Evolutionary conservation across 108 stramenopile species (phyloP), one percentile per base, ranked within the genome.

Genomic region (Ochromonas danica): DNA sequence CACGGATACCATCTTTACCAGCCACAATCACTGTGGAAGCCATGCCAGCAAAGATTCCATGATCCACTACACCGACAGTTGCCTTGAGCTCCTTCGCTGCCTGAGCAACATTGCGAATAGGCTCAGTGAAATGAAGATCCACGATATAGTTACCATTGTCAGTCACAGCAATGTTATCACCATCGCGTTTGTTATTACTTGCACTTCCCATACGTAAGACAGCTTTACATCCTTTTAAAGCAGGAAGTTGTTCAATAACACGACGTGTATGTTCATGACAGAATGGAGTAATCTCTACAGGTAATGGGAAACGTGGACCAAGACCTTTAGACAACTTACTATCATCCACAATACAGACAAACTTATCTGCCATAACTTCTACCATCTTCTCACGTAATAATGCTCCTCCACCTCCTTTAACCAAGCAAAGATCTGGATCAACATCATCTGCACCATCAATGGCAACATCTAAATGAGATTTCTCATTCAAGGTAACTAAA

Each of bases 371-470:
- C 88, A 81, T 38, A 31, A 89, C 83, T 85, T 95, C 96, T 67
- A 97, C 96, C 93, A 97, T 97, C 85, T 98, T 98, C 88, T 97
- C 97, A 2, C 95, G 90, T 41, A 98, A 85, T 17, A 96, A 83
- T 2, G 95, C 95, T 28, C 97, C 97, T 42, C 97, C 97, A 27
- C 95, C 94, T 72, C 97, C 97, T 90, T 99, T 99, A 74, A 97
- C 95, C 71, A 95, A 87, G 87, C 97, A 96, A 42, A 98, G 86
- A 39, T 89, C 90, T 6, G 91, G 93, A 85, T 98, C 97, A 31
- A 97, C 97, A 81, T 95, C 93, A 81, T 98, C 97, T 35, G 98
- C 97, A 31, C 97, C 98, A 89, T 99, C 98, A 82, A 97, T 96
- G 43, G 97, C 95, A 45, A 99, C 97, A 85, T 97, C 98, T 65